Conservation (phyloP, 2,329 filamentous ascomycete genomes). For the Curvularia hawaiiensis region DNA sequence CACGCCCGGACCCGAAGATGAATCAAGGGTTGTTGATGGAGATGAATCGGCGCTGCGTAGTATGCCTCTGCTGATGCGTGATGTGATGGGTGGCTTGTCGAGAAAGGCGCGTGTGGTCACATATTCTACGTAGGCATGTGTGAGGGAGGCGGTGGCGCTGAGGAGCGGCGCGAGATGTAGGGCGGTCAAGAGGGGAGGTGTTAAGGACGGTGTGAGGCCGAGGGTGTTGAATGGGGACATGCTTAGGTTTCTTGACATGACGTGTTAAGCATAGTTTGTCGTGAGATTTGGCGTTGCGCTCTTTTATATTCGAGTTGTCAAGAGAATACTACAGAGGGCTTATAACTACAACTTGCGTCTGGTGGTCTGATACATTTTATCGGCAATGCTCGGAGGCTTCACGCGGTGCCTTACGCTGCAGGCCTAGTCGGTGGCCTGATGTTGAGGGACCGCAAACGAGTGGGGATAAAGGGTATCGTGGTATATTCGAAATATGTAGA, state of each 20-base stretch:
- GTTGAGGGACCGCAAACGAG: background rate
- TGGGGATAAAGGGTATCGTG: background rate
- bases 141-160: conserved; percentile 29
- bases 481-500: background rate
- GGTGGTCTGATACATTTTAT: background rate
- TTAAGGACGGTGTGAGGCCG: background rate
- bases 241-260: too few relatives aligned
- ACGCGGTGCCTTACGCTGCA: background rate
- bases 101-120: conserved; percentile 31
- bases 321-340: background rate
- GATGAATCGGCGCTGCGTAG: background rate
- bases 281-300: background rate
- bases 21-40: background rate
- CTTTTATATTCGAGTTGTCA: background rate
- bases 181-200: conserved; percentile 12
- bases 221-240: background rate
- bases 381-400: too few relatives aligned
- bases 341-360: background rate
- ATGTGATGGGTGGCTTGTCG: conserved; percentile 8
- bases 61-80: background rate
- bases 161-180: conserved; percentile 33
- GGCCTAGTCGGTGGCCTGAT: background rate
- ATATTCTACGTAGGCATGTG: conserved; percentile 36
- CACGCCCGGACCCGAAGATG: background rate
- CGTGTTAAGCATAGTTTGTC: background rate